Conservation (phyloP, 768 basidiomycete species). For the Tulasnella calospora region DNA sequence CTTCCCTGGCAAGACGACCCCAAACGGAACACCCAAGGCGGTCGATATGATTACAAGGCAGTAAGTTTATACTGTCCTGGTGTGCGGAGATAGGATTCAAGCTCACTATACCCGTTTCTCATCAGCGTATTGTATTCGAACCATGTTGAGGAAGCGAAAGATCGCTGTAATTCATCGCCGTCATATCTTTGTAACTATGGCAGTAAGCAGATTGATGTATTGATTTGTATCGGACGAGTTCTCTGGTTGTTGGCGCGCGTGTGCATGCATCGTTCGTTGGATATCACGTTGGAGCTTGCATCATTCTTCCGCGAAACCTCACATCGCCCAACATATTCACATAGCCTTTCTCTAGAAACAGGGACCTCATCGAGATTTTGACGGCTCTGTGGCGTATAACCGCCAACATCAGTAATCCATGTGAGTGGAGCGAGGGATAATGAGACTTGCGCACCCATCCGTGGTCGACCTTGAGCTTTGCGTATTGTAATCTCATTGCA, state of each 20-base stretch:
- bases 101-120: background rate
- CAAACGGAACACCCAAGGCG: no score
- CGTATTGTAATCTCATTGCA: slow-evolving; percentile 70
- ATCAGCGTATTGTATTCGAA: background rate
- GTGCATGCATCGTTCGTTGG: no score
- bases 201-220: no score
- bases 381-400: slow-evolving; percentile 15
- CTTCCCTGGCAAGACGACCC: background rate
- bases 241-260: no score
- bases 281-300: no score
- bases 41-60: no score
- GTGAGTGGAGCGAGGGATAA: background rate
- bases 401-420: slow-evolving; percentile 5
- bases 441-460: slow-evolving; percentile 58
- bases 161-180: background rate
- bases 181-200: background rate
- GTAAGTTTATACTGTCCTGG: background rate
- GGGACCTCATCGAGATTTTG: slow-evolving; percentile 75
- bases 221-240: no score
- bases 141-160: background rate
- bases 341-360: no score
- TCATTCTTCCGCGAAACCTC: no score
- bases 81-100: background rate
- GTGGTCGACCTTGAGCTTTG: slow-evolving; percentile 71
- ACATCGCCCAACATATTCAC: no score